phyloP scores from a whole-genome alignment of 495 filamentous ascomycete genomes.

The Ascodesmis nigricans region DNA sequence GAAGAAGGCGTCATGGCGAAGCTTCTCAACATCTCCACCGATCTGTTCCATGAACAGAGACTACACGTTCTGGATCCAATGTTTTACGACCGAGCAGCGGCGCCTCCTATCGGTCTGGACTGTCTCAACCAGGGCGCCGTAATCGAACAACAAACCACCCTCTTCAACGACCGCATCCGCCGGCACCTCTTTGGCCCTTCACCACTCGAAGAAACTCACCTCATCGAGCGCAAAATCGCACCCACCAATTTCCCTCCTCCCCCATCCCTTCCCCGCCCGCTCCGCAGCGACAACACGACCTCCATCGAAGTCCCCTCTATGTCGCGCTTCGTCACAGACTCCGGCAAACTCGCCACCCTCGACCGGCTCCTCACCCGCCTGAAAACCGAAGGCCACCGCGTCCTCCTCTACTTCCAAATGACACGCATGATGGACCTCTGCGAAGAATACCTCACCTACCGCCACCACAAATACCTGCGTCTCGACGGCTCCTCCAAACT shows the following conservation, averaged over 20 bases:
- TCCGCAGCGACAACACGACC: slow-evolving; percentile 57
- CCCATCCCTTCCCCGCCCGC: slow-evolving; percentile 49
- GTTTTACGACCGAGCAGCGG: slow-evolving; percentile 48
- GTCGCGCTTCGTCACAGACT: slow-evolving; percentile 94
- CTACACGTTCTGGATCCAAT: slow-evolving; percentile 60
- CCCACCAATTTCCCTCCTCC: slow-evolving; percentile 37
- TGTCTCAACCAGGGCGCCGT: slow-evolving; percentile 45
- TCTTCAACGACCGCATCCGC: slow-evolving; percentile 61
- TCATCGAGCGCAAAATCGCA: slow-evolving; percentile 48
- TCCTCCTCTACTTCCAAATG: slow-evolving; percentile 99
- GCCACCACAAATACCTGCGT: slow-evolving; percentile 95
- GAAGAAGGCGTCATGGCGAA: slow-evolving; percentile 47
- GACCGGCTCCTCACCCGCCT: slow-evolving; percentile 70
- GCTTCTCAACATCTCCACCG: slow-evolving; percentile 58
- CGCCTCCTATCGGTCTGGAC: slow-evolving; percentile 67
- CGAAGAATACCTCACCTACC: slow-evolving; percentile 96
- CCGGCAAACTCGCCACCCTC: slow-evolving; percentile 81
- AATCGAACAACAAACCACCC: slow-evolving; percentile 43
- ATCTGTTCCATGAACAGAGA: slow-evolving; percentile 42
- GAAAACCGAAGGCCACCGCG: slow-evolving; percentile 80
- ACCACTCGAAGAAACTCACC: slow-evolving; percentile 42
- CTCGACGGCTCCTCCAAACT: slow-evolving; percentile 96
- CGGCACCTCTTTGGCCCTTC: slow-evolving; percentile 49
- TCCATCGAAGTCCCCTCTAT: slow-evolving; percentile 93
- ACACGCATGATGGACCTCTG: slow-evolving; percentile 99